Conservation (phyloP, 805 yeast species). For the Starmerella apicola region DNA sequence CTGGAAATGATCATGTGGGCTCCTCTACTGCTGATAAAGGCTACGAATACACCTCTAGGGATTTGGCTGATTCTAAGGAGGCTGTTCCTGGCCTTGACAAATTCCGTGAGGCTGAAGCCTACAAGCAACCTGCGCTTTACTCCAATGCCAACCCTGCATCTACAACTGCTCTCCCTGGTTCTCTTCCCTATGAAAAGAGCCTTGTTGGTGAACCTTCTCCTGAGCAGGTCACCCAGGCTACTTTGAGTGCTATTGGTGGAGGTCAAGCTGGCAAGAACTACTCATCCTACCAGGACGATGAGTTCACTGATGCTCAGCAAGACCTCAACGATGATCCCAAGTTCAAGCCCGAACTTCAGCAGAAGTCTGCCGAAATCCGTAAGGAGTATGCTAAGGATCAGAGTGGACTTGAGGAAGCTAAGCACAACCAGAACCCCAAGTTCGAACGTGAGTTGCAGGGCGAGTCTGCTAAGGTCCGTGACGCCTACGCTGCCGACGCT, state of each 20-base stretch:
- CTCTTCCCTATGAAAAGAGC: constrained; percentile 7
- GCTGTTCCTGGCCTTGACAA: constrained; percentile 1
- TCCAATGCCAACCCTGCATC: background rate
- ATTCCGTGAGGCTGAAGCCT: no score
- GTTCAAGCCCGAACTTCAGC: background rate
- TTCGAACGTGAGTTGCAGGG: background rate
- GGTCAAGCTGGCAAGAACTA: background rate
- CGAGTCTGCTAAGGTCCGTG: background rate
- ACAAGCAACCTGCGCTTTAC: no score
- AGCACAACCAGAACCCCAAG: background rate
- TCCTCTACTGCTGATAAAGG: background rate
- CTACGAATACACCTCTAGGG: background rate
- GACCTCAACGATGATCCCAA: background rate
- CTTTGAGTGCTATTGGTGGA: constrained; percentile 2
- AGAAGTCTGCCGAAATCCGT: background rate
- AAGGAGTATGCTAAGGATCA: background rate
- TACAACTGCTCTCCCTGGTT: constrained; percentile 3
- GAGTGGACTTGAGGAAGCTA: background rate
- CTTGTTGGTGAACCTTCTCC: constrained; percentile 1
- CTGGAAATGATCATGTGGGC: constrained; percentile 2
- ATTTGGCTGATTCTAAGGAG: constrained; percentile 2
- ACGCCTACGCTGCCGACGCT: background rate
- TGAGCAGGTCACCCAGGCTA: background rate
- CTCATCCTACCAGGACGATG: background rate
- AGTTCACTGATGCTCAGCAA: background rate